Evolutionary conservation across 75 land plant species (phyloP), one percentile per base, ranked within the genome.

Genomic region (Azolla pinnata): DNA sequence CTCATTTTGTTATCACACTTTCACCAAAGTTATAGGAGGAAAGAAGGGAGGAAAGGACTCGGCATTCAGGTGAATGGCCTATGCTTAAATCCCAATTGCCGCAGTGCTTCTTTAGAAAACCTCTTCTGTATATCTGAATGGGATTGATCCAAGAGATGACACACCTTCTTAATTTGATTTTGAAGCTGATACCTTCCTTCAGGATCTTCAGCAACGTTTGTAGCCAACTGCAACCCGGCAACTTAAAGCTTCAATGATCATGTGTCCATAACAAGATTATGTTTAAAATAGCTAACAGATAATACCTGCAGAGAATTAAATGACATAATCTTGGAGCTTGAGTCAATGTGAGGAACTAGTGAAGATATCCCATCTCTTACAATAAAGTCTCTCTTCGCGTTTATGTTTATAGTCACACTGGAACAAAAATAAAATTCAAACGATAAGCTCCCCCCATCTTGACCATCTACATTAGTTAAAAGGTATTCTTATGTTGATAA

Each of bases 141-240:
- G 1, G 62, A 42, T 21, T 21, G 40, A 14, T 60, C 27, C 26
- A 60, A n/a, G 0, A 60, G 26, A 5, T 12, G 23, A 4, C 28
- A 48, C 10, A 60, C 42, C 20, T 60, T 44, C 1, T 27, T 14
- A 40, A 60, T 44, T 29, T 19, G 23, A 19, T 26, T 44, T 18
- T 60, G 62, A 38, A 60, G 62, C 24, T 60, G 46, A 2, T 4
- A 26, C 24, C 62, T 38, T 40, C 46, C 42, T 5, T 23, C 46
- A 20, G 62, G 62, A 40, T 60, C 17, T 25, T 60, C 62, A 7
- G 47, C 62, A 35, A 60, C 25, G 24, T 60, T 60, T 44, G 46
- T 60, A 9, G 45, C 42, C 47, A 60, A 44, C 62, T 60, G 48
- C 17, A 24, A 26, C 3, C 2, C 24, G 12, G 12, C 40, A 35